Evolutionary conservation across 2,329 filamentous ascomycete species (phyloP), one percentile per base, ranked within the genome.

Genomic region (Xylaria sp.): DNA sequence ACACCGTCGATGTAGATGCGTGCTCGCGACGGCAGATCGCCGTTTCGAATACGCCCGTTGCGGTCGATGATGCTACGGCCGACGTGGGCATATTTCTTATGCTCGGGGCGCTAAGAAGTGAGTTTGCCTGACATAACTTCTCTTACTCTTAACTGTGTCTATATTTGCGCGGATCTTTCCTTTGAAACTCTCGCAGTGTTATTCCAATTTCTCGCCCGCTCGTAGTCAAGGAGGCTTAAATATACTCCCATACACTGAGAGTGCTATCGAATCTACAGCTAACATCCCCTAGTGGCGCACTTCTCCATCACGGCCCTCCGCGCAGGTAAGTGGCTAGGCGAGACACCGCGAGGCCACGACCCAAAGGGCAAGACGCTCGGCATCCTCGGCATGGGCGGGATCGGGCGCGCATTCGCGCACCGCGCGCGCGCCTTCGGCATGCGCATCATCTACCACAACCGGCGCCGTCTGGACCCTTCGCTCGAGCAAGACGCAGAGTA

Each of bases 361-460:
- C 85, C 85, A 1, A 83, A 83, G 72, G 82, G 84, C 66, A 86
- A 86, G 74, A 79, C 79, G 1, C 81, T 87, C 42, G 87, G 86
- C 5, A 86, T 89, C 65, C 78, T 90, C 1, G 87, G 87, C 12
- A 88, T 89, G 85, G 87, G 87, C 29, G 86, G 87, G 10, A 89
- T 90, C 55, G 87, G 87, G 2, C 79, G 82, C 16, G 84, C 84
- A 6, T 81, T 74, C 59, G 81, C 80, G 21, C 81, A 84, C 44
- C 82, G 85, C 50, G 86, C 85, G 3, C 82, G 82, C 35, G 73
- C 72, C 12, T 88, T 89, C 70, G 87, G 87, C 50, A 87, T 89
- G 81, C 80, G 79, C 67, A 82, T 88, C n/a, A 83, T 85, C 69
- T 90, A 89, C 75, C 86, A 89, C 79, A 89, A 89, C 77, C 83